Base-by-base conservation (phyloP, 768 basidiomycete genomes). In the Suillus weaverae region DNA sequence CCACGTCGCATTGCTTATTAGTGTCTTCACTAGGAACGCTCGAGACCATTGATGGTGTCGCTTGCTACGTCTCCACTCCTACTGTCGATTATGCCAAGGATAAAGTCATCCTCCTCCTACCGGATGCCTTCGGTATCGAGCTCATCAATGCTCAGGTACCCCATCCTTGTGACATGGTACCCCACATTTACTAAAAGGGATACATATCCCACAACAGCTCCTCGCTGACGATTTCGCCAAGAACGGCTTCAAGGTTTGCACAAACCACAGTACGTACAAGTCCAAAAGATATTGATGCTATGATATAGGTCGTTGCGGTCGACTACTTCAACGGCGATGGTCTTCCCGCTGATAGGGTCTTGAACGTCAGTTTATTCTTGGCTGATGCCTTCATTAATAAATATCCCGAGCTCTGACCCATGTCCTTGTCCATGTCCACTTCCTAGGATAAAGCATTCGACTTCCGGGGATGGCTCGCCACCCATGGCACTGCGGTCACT, bases 21-120 rank as follows among this genome's bases (percentile, higher is more conserved):
- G 30, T 39, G 38, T 32, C 32, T 51, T 51, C 18, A 18, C 10
- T 63, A 87, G 87, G 87, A 32, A 80, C 79, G 69, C 74, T 78
- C 70, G 81, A 85, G 67, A 66, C 71, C 36, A 79, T 88, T 63
- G 79, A 73, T 32, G 86, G 84, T 2, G 78, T 87, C 53, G 72
- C 76, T 10, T 78, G 75, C 66, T 89, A 89, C 66, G 78, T 87
- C 60, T 82, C 84, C 2, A 85, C 82, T 0, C 88, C 88, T 16
- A 72, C 77, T 0, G 68, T 69, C 2, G 81, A 83, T 35, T 86
- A 84, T 65, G 74, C 81, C 61, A 84, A 85, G 73, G 79, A 83
- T 66, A 88, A 87, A 71, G 85, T 81, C 35, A 61, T 89, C 60
- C 79, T 89, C 35, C 83, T 79, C 76, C 71, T 89, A 35, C 63